A percentile compares a stretch with the other conserved stretches of the same genome.
Evolutionary conservation across 148 eudicot genomes (phyloP).

Genomic region (Linanthus parryae): DNA sequence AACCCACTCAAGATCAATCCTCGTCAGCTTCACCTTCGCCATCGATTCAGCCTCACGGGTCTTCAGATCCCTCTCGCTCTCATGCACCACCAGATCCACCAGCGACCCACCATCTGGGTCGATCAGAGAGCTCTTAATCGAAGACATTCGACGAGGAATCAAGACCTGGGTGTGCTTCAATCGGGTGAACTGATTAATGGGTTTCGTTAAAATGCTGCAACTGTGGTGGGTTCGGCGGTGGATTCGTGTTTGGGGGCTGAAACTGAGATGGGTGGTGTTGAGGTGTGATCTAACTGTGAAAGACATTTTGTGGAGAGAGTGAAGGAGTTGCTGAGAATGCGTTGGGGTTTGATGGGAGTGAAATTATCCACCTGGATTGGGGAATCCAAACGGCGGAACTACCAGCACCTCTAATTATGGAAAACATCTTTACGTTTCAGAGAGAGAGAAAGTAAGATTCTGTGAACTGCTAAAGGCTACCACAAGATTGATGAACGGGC

Average conservation of each 20-base stretch:
- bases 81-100: constrained; percentile 59
- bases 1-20: constrained; percentile 86
- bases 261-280: constrained; percentile 3
- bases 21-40: constrained; percentile 45
- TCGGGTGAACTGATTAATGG: constrained; percentile 29
- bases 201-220: constrained; percentile 18
- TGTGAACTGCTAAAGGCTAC: too few species aligned
- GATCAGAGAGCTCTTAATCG: constrained; percentile 47
- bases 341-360: too few species aligned
- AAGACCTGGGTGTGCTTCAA: constrained; percentile 8
- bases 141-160: not conserved
- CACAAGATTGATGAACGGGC: too few species aligned
- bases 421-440: too few species aligned
- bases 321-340: too few species aligned
- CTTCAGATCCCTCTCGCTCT: constrained; percentile 32
- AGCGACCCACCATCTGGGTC: constrained; percentile 84
- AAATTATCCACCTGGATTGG: too few species aligned
- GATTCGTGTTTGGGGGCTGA: constrained; percentile 13
- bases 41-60: constrained; percentile 41
- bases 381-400: too few species aligned
- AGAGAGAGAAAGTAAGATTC: too few species aligned
- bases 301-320: constrained; percentile 27
- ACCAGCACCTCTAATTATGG: too few species aligned
- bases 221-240: constrained; percentile 10
- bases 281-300: constrained; percentile 34